Evolutionary conservation across 2,329 filamentous ascomycete genomes (phyloP).

Genomic region (Hymenoscyphus repandus): DNA sequence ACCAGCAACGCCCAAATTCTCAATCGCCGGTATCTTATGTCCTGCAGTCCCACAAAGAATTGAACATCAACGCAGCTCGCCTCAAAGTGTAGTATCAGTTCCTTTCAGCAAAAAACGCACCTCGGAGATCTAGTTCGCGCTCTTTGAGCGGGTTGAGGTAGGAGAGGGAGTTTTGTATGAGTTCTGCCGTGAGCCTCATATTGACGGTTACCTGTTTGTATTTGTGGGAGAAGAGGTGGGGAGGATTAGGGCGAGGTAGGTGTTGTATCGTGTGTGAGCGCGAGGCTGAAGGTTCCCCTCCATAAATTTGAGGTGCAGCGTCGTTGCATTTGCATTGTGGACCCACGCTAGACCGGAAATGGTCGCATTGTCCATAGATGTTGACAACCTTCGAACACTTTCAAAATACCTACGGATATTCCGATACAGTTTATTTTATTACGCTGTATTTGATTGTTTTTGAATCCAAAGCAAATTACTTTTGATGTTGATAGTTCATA

Average conservation of each 20-base stretch:
- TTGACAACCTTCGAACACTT: constrained; percentile 10
- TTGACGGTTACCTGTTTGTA: constrained; percentile 14
- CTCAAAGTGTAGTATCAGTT: constrained; percentile 84
- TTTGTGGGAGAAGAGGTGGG: background rate
- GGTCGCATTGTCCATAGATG: constrained; percentile 7
- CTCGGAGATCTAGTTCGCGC: constrained; percentile 98
- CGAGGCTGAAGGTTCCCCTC: constrained; percentile 7
- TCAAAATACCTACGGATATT: too few species aligned
- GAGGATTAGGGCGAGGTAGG: constrained; percentile 6
- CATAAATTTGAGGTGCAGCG: background rate
- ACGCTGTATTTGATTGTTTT: background rate
- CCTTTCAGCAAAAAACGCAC: constrained; percentile 81
- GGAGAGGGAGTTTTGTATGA: constrained; percentile 90
- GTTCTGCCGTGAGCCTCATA: constrained; percentile 94
- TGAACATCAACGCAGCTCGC: constrained; percentile 78
- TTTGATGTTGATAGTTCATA: too few species aligned
- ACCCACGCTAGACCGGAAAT: background rate
- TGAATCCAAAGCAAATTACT: too few species aligned
- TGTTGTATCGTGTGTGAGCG: background rate
- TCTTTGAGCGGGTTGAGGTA: constrained; percentile 99
- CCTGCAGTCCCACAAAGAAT: constrained; percentile 59
- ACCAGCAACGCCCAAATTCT: constrained; percentile 93
- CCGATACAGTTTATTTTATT: background rate
- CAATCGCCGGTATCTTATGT: constrained; percentile 94
- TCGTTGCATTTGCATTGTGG: background rate